Evolutionary conservation across 768 basidiomycete species (phyloP).

Genomic region (Leccinum subtestaceum): DNA sequence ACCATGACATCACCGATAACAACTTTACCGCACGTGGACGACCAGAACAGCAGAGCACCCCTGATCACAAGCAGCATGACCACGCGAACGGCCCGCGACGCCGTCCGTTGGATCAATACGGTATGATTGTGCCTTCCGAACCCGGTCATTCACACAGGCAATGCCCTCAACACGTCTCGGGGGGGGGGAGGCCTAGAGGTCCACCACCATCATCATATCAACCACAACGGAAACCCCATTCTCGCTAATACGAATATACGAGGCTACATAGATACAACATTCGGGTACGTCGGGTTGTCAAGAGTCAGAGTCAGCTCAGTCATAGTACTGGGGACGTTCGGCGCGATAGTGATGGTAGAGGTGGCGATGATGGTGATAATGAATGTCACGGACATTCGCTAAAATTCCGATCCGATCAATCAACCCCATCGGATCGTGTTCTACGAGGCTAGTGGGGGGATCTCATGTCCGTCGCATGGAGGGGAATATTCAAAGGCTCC

Average conservation of each 20-base stretch:
- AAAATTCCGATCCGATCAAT: not conserved
- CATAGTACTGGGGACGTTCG: not conserved
- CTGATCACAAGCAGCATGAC: not conserved
- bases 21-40: not conserved
- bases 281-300: not conserved
- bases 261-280: not conserved
- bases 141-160: not conserved
- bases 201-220: not conserved
- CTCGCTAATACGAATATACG: not conserved
- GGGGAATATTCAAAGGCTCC: not conserved
- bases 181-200: too few species aligned
- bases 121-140: not conserved
- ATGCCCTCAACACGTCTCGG: not conserved
- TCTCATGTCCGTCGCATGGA: not conserved
- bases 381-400: not conserved
- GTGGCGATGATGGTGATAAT: not conserved
- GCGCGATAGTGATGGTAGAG: not conserved
- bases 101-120: not conserved
- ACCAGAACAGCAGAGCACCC: not conserved
- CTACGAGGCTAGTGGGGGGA: not conserved
- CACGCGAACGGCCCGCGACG: not conserved
- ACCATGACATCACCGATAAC: not conserved
- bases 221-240: not conserved
- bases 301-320: not conserved
- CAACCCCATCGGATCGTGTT: not conserved